These are phyloP conservation scores for Eleusine coracana DNA, from an alignment of 176 grass and related monocot species.

Conservation along the genomic window DNA sequence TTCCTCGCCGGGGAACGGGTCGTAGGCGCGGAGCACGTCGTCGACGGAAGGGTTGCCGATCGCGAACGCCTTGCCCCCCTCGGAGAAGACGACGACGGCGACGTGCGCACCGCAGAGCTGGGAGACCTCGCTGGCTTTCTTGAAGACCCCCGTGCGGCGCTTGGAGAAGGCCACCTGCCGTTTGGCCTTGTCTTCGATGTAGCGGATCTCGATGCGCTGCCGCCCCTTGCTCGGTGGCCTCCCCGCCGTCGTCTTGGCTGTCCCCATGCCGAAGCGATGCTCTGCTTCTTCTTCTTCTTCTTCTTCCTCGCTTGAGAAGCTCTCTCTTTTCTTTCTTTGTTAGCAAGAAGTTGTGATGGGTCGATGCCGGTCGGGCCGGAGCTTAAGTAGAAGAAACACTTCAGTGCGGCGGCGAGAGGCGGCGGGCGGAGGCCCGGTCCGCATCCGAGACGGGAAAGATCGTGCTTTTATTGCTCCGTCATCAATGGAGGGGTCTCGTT, in stretches of 20 bases:
- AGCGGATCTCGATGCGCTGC: conserved; percentile 19
- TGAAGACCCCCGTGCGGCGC: conserved; percentile 50
- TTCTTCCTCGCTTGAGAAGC: neutral
- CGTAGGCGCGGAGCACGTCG: neutral
- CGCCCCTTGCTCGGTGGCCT: conserved; percentile 12
- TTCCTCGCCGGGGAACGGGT: neutral
- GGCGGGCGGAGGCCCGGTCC: neutral
- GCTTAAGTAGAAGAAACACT: neutral
- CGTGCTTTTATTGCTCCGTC: neutral
- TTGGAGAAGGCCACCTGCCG: conserved; percentile 46
- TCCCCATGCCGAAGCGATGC: neutral
- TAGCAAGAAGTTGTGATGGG: neutral
- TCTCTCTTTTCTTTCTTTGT: neutral
- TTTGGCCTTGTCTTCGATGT: conserved; percentile 19
- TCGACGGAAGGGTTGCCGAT: conserved; percentile 3
- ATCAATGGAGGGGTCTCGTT: too few species aligned
- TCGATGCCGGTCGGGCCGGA: neutral
- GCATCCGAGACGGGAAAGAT: neutral
- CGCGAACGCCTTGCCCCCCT: conserved; percentile 23
- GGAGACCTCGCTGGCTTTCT: conserved; percentile 64
- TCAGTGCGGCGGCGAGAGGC: neutral
- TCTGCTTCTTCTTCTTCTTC: neutral
- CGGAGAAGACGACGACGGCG: conserved; percentile 57
- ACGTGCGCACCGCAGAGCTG: conserved; percentile 55
- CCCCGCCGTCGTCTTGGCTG: neutral